Conservation (phyloP, 768 basidiomycete genomes). For the Agaricus blazei region DNA sequence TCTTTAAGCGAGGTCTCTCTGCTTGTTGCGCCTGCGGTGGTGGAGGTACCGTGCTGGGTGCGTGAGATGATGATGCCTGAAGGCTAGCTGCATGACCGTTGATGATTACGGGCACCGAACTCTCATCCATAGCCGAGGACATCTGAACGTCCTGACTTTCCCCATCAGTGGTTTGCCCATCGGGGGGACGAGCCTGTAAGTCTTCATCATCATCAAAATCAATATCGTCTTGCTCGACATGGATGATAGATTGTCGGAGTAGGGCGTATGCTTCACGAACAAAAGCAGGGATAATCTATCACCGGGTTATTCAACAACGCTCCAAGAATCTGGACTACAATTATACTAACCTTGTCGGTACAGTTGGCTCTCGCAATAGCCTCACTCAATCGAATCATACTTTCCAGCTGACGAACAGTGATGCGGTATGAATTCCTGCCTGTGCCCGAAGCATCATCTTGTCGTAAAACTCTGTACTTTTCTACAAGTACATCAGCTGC, state of each 20-base stretch:
- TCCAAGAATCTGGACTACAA: background rate
- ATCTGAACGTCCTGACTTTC: constrained; percentile 54
- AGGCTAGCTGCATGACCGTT: constrained; percentile 21
- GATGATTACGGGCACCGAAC: constrained; percentile 34
- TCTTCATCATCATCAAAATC: constrained; percentile 91
- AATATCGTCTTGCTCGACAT: constrained; percentile 98
- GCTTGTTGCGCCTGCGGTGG: constrained; percentile 27
- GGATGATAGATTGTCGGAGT: constrained; percentile 95
- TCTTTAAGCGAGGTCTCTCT: constrained; percentile 71
- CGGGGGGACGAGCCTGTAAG: constrained; percentile 43
- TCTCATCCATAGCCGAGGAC: constrained; percentile 53
- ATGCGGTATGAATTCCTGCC: constrained; percentile 94
- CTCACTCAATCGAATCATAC: constrained; percentile 96
- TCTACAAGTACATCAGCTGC: constrained; percentile 92
- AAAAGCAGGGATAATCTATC: constrained; percentile 85
- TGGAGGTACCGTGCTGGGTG: constrained; percentile 30
- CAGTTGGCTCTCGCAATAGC: constrained; percentile 98
- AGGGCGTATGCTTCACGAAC: constrained; percentile 95
- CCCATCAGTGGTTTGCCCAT: constrained; percentile 23
- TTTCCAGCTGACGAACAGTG: constrained; percentile 96
- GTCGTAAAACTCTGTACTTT: constrained; percentile 87
- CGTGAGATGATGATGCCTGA: constrained; percentile 28
- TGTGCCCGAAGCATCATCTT: constrained; percentile 86
- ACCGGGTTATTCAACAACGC: background rate
- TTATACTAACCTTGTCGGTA: constrained; percentile 67